Conservation (phyloP, 2,329 filamentous ascomycete species). For the Pseudogymnoascus sp. region DNA sequence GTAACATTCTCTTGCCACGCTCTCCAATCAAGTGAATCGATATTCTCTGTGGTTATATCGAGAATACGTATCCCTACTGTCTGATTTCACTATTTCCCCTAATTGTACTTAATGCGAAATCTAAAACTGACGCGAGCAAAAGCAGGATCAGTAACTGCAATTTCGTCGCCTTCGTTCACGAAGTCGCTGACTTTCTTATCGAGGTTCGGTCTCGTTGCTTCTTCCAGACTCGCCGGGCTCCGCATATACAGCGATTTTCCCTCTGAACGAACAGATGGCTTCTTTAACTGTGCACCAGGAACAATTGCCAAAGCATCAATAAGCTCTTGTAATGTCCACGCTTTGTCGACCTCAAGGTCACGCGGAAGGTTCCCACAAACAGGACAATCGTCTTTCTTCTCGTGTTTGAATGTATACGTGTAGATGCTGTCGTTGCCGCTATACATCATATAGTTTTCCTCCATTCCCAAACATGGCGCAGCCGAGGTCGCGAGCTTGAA, state of each 20-base stretch:
- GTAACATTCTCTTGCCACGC: not conserved
- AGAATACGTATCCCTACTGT: not conserved
- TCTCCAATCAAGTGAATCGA: not conserved
- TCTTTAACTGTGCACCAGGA: slow-evolving; percentile 89
- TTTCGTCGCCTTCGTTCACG: slow-evolving; percentile 73
- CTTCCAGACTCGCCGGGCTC: slow-evolving; percentile 69
- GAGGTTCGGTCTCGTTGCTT: slow-evolving; percentile 77
- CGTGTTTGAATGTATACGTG: slow-evolving; percentile 93
- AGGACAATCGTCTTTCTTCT: slow-evolving; percentile 89
- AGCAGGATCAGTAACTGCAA: slow-evolving; percentile 88
- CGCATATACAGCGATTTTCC: slow-evolving; percentile 87
- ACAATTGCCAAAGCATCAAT: slow-evolving; percentile 74
- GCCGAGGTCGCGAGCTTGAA: slow-evolving; percentile 83
- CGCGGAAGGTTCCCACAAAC: slow-evolving; percentile 83
- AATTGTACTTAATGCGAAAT: slow-evolving; percentile 25
- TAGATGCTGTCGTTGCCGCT: slow-evolving; percentile 93
- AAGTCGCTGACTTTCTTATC: slow-evolving; percentile 69
- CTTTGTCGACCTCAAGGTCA: slow-evolving; percentile 62
- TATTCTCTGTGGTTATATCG: not conserved
- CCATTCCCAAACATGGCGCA: slow-evolving; percentile 70
- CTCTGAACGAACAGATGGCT: slow-evolving; percentile 73
- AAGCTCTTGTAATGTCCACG: slow-evolving; percentile 71
- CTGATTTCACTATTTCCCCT: not conserved
- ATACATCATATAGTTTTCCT: slow-evolving; percentile 98
- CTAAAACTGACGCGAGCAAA: slow-evolving; percentile 47